Evolutionary conservation across 148 eudicot genomes (phyloP), one percentile per base, ranked within the genome.

Genomic region (Cornus kousa): DNA sequence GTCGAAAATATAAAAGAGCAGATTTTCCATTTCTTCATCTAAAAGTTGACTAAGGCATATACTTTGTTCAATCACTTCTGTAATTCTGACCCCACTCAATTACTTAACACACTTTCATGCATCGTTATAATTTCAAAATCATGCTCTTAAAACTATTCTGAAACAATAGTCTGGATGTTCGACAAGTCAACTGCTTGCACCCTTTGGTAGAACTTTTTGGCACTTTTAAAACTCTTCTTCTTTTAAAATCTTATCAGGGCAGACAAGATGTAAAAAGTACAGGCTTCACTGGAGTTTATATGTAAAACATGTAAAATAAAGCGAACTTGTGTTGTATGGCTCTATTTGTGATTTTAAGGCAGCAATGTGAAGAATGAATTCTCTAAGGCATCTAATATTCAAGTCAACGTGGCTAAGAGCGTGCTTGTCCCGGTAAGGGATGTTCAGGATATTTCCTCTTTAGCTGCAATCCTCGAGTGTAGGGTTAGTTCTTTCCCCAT

Each of bases 331-430:
- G 59, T 28, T 17, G 17, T 57, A 57, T 22, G 37, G 66, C 6
- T 50, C n/a, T 32, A 48, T n/a, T 17, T 35, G 37, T 32, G 22
- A 67, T 22, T 50, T 23, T 11, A 53, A 10, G 5, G 62, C 43
- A 72, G 70, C 76, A 73, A 71, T 59, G 53, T 7, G n/a, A 80
- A 28, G 11, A 70, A 75, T 62, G 13, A 39, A 39, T 5, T 35
- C n/a, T n/a, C 57, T 1, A 40, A 70, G 10, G 28, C 32, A 39
- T 16, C 13, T 4, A 75, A 75, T 28, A 31, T 9, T 32, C 73
- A n/a, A n/a, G n/a, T n/a, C n/a, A n/a, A n/a, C n/a, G n/a, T n/a
- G n/a, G n/a, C n/a, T n/a, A n/a, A n/a, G n/a, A n/a, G n/a, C n/a
- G n/a, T n/a, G n/a, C n/a, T n/a, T n/a, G n/a, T n/a, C n/a, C n/a